Percentiles rank a stretch among this genome's conserved stretches.
Conservation (phyloP, 257 asterid species). For the Jaltomata sinuosa region DNA sequence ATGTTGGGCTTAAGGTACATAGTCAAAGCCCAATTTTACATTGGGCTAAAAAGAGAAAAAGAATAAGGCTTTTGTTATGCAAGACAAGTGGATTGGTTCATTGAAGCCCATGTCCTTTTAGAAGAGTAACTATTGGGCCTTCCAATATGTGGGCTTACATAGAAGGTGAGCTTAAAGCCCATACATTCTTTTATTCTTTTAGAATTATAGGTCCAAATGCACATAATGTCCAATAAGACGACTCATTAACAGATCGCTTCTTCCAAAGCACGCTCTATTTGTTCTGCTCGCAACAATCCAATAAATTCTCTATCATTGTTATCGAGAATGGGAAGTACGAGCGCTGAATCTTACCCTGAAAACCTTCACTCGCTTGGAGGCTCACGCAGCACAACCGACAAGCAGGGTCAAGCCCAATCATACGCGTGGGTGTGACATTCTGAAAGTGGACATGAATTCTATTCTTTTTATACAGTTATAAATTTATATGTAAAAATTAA, state of each 20-base stretch:
- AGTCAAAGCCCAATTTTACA: background rate
- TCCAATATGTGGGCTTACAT: background rate
- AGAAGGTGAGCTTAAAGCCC: background rate
- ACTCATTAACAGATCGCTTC: background rate
- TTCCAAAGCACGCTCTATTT: background rate
- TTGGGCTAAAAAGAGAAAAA: background rate
- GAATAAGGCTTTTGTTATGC: background rate
- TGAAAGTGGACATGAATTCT: no score
- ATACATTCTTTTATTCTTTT: background rate
- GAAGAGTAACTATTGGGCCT: background rate
- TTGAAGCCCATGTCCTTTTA: background rate
- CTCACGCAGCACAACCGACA: background rate
- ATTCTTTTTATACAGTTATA: no score
- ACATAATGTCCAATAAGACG: background rate
- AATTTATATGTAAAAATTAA: no score
- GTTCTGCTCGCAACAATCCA: background rate
- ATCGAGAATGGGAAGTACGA: background rate
- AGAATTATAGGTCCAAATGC: no score
- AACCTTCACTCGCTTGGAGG: background rate
- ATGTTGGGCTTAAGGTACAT: background rate
- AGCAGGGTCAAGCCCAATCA: background rate
- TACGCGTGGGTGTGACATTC: no score
- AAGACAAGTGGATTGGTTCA: background rate
- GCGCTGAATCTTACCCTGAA: background rate
- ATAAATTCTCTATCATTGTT: background rate